Evolutionary conservation across 306 rosid species (phyloP), one percentile per base, ranked within the genome.

Genomic region (Fragaria ananassa): DNA sequence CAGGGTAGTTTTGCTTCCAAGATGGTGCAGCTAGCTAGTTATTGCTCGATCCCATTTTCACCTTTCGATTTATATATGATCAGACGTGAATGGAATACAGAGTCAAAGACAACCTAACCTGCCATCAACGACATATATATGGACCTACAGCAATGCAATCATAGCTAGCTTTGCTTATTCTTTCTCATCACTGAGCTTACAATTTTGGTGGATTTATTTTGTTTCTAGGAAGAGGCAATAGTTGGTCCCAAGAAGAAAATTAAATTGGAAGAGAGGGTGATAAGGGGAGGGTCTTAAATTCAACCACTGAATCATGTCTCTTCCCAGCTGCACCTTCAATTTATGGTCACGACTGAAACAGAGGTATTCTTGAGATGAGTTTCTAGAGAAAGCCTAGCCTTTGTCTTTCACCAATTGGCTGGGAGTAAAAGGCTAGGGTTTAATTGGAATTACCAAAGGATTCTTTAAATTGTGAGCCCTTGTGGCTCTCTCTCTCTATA

Each of bases 401-500:
- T 83, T 18, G 62, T 1, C 74, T 77, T 84, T 80, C 76, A 82
- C 89, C 90, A 89, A 87, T 86, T 63, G 44, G 68, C 60, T 53
- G 57, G 27, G 10, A 19, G 25, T 49, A 49, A 50, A 50, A 50
- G 54, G 45, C 2, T 9, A 9, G 10, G n/a, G n/a, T 9, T 50
- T 50, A 17, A 77, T 17, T 9, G 23, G 46, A 47, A 14, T 3
- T 14, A 34, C 19, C n/a, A 17, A 68, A 35, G 4, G 71, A 31
- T 31, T 31, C 35, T 31, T 31, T 31, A 31, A 9, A 10, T 45
- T 45, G 42, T 62, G 49, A 70, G 18, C 44, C 9, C 6, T 66
- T 21, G 12, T 54, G 58, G 63, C 62, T 8, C 63, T 23, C 63
- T 56, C 4, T 27, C 41, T 27, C 62, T 8, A 3, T 31, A 15